Base-by-base conservation (phyloP, 148 eudicot species). In the Nyssa sinensis region DNA sequence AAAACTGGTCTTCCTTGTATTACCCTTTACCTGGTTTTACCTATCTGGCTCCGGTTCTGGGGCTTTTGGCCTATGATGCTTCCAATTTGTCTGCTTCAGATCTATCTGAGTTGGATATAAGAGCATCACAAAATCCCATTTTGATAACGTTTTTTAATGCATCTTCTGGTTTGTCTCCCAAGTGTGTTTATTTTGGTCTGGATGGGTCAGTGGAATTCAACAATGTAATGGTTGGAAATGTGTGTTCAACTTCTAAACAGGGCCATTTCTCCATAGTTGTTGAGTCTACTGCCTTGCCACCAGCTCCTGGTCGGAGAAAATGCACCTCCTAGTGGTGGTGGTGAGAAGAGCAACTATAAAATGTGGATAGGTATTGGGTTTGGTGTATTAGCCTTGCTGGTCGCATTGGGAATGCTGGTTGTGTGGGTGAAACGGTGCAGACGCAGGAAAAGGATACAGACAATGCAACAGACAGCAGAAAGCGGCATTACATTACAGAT, bases 221-320 rank as follows among this genome's bases (percentile, higher is more conserved):
- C 67, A 74, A 77, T 71, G 75, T 82, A 3, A 8, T 75, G 7
- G 17, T 47, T 8, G 73, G 67, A 0, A 79, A 49, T 62, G 67
- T 77, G 35, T 85, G 88, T 69, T 33, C 49, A 8, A 37, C 62
- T 5, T 66, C 76, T 4, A 62, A 60, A 62, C 83, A 79, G 61
- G 88, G 88, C 51, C 88, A 85, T 65, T 82, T 67, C 47, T 53
- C 81, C 5, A 77, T 85, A 0, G 88, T 44, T 29, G 78, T 72
- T 2, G 75, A 79, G 74, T 59, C 13, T 21, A 77, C 33, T 59
- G 80, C 60, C n/a, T 57, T 74, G 1, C 59, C 81, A 3, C 88
- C 83, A 7, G 16, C 62, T 2, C 81, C 85, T 63, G n/a, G 59
- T 1, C 21, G 39, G 17, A 30, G 70, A 62, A 21, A 33, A 57